Evolutionary conservation across 164 flowering plant genomes (phyloP).

Genomic region (Liriodendron chinense): DNA sequence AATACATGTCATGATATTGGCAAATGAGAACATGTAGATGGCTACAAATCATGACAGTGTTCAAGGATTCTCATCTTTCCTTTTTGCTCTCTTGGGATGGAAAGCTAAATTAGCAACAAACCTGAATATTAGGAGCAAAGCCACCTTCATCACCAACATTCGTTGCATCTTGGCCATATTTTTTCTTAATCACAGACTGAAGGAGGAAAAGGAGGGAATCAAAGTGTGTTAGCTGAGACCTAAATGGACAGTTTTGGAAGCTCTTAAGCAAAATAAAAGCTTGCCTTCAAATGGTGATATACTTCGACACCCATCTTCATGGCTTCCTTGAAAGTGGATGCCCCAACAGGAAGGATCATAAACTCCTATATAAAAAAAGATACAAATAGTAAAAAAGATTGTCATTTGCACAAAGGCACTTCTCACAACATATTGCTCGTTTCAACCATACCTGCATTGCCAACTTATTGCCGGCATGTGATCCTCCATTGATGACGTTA

Average conservation of each 20-base stretch:
- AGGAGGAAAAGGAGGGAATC: not conserved
- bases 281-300: constrained; percentile 42
- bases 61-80: too few species aligned
- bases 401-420: not conserved
- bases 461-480: constrained; percentile 49
- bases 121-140: constrained; percentile 54
- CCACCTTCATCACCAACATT: constrained; percentile 55
- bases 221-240: too few species aligned
- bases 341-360: constrained; percentile 53
- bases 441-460: constrained; percentile 38
- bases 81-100: not conserved
- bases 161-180: constrained; percentile 49
- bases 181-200: constrained; percentile 48
- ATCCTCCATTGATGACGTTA: constrained; percentile 52
- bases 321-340: constrained; percentile 45
- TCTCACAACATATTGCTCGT: not conserved
- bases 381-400: not conserved
- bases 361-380: constrained; percentile 30
- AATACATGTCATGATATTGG: too few species aligned
- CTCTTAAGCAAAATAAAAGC: not conserved
- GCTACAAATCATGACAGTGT: too few species aligned
- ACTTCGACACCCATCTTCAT: constrained; percentile 57
- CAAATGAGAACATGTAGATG: too few species aligned
- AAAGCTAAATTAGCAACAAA: not conserved
- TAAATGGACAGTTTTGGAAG: not conserved